A percentile compares a stretch with the other conserved stretches of the same genome.
These are phyloP conservation scores for Neopestalotiopsis clavispora DNA, from an alignment of 2,329 filamentous ascomycete genomes.

Conservation along the genomic window DNA sequence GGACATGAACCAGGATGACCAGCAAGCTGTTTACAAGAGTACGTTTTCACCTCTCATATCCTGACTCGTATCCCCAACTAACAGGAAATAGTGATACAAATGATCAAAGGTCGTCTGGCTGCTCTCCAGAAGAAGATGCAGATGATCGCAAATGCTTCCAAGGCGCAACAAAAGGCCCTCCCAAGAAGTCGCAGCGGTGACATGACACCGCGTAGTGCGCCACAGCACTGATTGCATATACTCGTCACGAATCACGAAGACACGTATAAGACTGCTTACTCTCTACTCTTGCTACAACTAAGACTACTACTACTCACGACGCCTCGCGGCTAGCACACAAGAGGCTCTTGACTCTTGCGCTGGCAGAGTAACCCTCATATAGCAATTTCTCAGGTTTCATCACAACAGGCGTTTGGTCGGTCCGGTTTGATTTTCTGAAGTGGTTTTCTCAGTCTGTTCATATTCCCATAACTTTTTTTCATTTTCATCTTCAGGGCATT, in stretches of 20 bases:
- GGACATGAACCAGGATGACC: slow-evolving; percentile 70
- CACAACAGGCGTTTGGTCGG: slow-evolving; percentile 7
- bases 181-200: slow-evolving; percentile 60
- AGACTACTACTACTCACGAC: slow-evolving; percentile 30
- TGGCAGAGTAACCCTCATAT: background rate
- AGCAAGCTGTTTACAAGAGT: slow-evolving; percentile 76
- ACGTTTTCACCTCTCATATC: slow-evolving; percentile 39
- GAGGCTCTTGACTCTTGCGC: slow-evolving; percentile 18
- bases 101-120: slow-evolving; percentile 62
- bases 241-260: slow-evolving; percentile 37
- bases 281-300: background rate
- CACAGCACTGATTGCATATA: slow-evolving; percentile 36
- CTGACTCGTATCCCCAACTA: background rate
- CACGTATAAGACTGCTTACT: slow-evolving; percentile 35
- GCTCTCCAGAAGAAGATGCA: slow-evolving; percentile 65
- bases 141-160: slow-evolving; percentile 64
- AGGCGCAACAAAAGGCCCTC: slow-evolving; percentile 49
- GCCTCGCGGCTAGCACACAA: slow-evolving; percentile 35
- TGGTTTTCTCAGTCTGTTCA: background rate
- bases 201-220: slow-evolving; percentile 58
- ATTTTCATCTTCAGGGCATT: background rate
- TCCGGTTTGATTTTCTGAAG: background rate
- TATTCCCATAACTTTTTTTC: slow-evolving; percentile 3
- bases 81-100: slow-evolving; percentile 59
- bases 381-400: background rate